A percentile compares a stretch with the other conserved stretches of the same genome.
Conservation (phyloP, 2,329 filamentous ascomycete species). For the Peltaster fructicola region DNA sequence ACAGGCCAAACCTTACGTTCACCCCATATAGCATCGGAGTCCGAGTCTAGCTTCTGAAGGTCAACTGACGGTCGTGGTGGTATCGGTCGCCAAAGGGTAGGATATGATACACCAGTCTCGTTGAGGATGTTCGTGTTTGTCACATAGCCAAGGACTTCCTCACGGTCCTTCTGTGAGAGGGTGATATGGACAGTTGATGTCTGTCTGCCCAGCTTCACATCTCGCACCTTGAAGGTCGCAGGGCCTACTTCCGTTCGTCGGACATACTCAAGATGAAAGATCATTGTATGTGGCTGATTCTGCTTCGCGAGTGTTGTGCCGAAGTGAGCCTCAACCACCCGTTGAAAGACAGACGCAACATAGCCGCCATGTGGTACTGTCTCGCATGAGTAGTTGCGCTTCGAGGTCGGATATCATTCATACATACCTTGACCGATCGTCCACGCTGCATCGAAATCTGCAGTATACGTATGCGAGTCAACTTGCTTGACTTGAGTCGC, state of each 20-base stretch:
- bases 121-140: conserved; percentile 44
- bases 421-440: conserved; percentile 43
- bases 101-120: conserved; percentile 40
- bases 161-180: conserved; percentile 33
- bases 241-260: conserved; percentile 42
- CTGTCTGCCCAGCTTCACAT: conserved; percentile 47
- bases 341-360: conserved; percentile 44
- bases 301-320: conserved; percentile 36
- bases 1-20: conserved; percentile 27
- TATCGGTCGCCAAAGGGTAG: conserved; percentile 35
- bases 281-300: conserved; percentile 44
- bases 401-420: background rate
- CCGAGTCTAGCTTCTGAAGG: conserved; percentile 23
- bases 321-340: conserved; percentile 43
- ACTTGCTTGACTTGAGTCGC: conserved; percentile 31
- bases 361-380: conserved; percentile 56
- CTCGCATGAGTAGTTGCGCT: conserved; percentile 3
- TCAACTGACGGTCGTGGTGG: conserved; percentile 28
- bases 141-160: conserved; percentile 47
- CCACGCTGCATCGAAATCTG: conserved; percentile 40
- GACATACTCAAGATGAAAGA: conserved; percentile 48
- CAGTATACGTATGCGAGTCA: conserved; percentile 40
- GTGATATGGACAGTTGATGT: conserved; percentile 46
- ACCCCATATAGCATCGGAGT: conserved; percentile 32
- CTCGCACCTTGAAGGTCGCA: conserved; percentile 39